Base-by-base conservation (phyloP, 2,329 filamentous ascomycete genomes). In the Alternaria conjuncta region DNA sequence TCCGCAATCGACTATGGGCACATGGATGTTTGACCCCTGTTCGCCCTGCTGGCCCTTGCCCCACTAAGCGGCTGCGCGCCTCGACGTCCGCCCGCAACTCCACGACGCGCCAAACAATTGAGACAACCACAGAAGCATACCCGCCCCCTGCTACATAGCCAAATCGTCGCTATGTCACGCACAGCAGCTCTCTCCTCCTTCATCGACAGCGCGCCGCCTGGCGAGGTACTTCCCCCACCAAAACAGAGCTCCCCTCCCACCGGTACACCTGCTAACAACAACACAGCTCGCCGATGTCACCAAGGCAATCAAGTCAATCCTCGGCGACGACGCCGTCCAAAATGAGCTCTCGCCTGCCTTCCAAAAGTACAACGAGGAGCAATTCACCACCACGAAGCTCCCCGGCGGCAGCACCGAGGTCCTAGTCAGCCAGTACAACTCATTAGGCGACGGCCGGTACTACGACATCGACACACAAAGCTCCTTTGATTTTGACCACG, bases 301-400 rank as follows among this genome's bases (percentile, higher is more conserved):
- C 70, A 91, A 92, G 81, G 96, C 97, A 79, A 96, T 99, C 85
- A 97, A 97, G 82, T 86, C 89, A 55, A 86, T 99, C 46, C 93
- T 94, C 18, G 84, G 88, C 66, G 88, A 91, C 71, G 88, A 89
- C 45, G 84, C 86, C 59, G 84, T 96, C 65, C 83, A 94, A 59
- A 83, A 88, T 64, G 89, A 92, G 68, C 90, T 97, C 57, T 87
- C 86, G 7, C 92, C 94, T 0, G 94, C 96, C 0, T 96, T 97
- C 79, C 86, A 94, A 82, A 93, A 92, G 82, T 98, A 99, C 87
- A 97, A 98, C 75, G 95, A 99, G 82, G 91, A 94, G 81, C 96
- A 99, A 82, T 92, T 97, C 80, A 84, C 89, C 53, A 94, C 94
- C 15, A 90, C 93, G 66, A 97, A 96, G 86, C 88, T 99, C 60